phyloP scores from a whole-genome alignment of 768 basidiomycete genomes.

The Suillus americanus region DNA sequence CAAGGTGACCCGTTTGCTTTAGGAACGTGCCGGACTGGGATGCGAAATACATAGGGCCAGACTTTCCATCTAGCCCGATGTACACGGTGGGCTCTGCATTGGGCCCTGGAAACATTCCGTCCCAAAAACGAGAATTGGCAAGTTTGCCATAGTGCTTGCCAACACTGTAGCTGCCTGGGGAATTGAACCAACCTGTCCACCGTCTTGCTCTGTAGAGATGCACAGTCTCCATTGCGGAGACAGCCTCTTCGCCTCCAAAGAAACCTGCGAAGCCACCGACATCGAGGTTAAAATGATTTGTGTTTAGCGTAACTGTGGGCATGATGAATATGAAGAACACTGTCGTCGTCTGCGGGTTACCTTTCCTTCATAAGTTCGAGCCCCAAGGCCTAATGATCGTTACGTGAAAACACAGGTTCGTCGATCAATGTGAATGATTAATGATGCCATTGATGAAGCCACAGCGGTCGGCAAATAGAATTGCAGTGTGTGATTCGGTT shows the following conservation, averaged over 20 bases:
- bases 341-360: background rate
- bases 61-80: conserved; percentile 29
- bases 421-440: too few relatives aligned
- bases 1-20: conserved; percentile 31
- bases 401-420: too few relatives aligned
- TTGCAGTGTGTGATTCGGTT: too few relatives aligned
- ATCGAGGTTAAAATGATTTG: conserved; percentile 22
- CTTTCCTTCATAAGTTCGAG: background rate
- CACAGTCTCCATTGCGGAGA: conserved; percentile 37
- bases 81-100: conserved; percentile 23
- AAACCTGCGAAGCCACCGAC: conserved; percentile 35
- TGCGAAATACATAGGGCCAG: conserved; percentile 27
- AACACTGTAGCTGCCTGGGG: conserved; percentile 36
- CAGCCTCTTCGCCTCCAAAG: conserved; percentile 39
- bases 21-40: conserved; percentile 30
- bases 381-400: too few relatives aligned
- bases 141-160: conserved; percentile 32
- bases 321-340: conserved; percentile 9
- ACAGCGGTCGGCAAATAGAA: too few relatives aligned
- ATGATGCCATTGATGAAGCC: too few relatives aligned
- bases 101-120: conserved; percentile 32
- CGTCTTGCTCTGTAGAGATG: conserved; percentile 30
- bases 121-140: conserved; percentile 29
- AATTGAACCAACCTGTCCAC: conserved; percentile 38
- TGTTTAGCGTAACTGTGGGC: conserved; percentile 9